Base-by-base conservation (phyloP, 2,329 filamentous ascomycete species). In the Aureobasidium mangrovei region DNA sequence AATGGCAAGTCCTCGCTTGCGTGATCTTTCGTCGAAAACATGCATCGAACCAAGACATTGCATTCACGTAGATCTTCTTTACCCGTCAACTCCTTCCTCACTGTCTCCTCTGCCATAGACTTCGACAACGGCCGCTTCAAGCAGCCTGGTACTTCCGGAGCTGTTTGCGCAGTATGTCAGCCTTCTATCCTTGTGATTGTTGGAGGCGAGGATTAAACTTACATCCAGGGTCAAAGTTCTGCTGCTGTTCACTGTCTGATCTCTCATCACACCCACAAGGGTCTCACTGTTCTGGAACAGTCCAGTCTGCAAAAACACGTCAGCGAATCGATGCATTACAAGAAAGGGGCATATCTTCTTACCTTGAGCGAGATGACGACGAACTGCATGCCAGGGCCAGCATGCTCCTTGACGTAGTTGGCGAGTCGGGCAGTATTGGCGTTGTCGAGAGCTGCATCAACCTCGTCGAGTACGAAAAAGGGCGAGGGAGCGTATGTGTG, bases 391-490 rank as follows among this genome's bases (percentile, higher is more conserved):
- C 94, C 94, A 1, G 93, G 93, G 0, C 89, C 88, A 0, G 91
- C 88, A 70, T 98, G 91, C 65, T 95, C 89, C 36, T 86, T 82
- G 58, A 98, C 95, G 66, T 98, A 98, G 70, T 93, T 93, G 60
- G 91, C 93, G 70, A 98, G 91, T 68, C 94, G 90, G 62, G 89
- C 85, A 5, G 97, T 93, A 64, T 98, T 98, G 57, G 91, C 90
- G 65, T 96, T 95, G 68, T 98, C 93, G n/a, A 98, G 80, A 39
- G 93, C 94, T 7, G 93, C 94, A 67, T 98, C 93, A 10, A 98
- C 91, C 72, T 98, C 93, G 67, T 98, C 93, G 6, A 98, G 82
- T 33, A 98, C 93, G 69, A 98, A 98, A 76, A 98, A 98, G 0
- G 94, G 93, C 57, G 83, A 88, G 0, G 93, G 91, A 67, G 96